Base-by-base conservation (phyloP, 176 grass and related monocot species). In the Rhynchospora breviuscula region DNA sequence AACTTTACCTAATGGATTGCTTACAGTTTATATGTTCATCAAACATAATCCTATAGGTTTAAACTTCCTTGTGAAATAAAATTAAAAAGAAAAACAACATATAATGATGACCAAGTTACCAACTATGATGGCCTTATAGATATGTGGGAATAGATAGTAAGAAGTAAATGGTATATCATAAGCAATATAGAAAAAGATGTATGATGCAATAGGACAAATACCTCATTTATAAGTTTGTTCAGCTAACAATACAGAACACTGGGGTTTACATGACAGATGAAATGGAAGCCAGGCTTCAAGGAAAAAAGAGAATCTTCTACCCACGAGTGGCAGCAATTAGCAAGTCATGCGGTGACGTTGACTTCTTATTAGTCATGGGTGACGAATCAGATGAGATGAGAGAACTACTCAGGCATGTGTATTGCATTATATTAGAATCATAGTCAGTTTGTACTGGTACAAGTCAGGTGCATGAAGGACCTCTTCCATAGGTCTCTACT, bases 341-440 rank as follows among this genome's bases (percentile, higher is more conserved):
- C 95, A 89, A 92, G 35, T 85, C 91, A 2, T 98, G 95, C 87
- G 82, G 89, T 79, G 95, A 98, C 87, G 95, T 95, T 10, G 86
- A 91, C 63, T 98, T 98, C 86, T 90, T 98, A 8, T 90, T 95
- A 8, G 96, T 95, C 44, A 91, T 98, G 93, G 92, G 91, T 83
- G 96, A 98, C 76, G 93, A 98, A 91, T 93, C 96, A 60, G 96
- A 91, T 45, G 85, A 94, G 69, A 98, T 85, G 2, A 73, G 26
- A n/a, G 89, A 23, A 85, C 84, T 95, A 15, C 90, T 62, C 43
- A 82, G 63, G 80, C 59, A 82, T 10, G 73, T 77, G 23, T 54
- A 54, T 56, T 77, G 73, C 73, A 56, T 0, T 56, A 9, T 53
- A 8, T 77, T 77, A 77, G 13, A 76, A 25, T 12, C 19, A 76